These are phyloP conservation scores for Penstemon barbatus DNA, from an alignment of 257 asterid genomes.

Conservation along the genomic window DNA sequence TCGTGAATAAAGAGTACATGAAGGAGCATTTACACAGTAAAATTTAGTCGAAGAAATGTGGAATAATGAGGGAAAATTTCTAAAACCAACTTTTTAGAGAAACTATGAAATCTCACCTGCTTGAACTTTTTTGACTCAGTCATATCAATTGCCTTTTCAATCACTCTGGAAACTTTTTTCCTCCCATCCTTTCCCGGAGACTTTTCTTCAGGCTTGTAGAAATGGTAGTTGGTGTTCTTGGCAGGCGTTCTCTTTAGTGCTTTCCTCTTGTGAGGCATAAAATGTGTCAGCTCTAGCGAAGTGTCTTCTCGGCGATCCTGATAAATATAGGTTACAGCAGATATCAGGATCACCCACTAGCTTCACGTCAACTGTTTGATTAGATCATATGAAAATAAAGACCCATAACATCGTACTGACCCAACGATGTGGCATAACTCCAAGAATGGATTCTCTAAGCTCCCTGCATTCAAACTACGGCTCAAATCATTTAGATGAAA, in stretches of 20 bases:
- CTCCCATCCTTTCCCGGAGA: slow-evolving; percentile 90
- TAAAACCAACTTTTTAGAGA: slow-evolving; percentile 15
- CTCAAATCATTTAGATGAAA: slow-evolving; percentile 36
- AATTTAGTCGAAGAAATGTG: background rate
- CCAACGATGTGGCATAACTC: slow-evolving; percentile 97
- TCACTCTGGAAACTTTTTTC: slow-evolving; percentile 81
- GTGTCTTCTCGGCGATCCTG: slow-evolving; percentile 99
- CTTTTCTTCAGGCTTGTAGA: slow-evolving; percentile 92
- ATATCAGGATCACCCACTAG: slow-evolving; percentile 25
- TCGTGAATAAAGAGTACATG: background rate
- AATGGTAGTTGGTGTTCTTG: slow-evolving; percentile 57
- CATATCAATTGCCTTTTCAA: slow-evolving; percentile 84
- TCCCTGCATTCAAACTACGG: slow-evolving; percentile 95
- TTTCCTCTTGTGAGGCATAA: slow-evolving; percentile 93
- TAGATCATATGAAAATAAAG: slow-evolving; percentile 17
- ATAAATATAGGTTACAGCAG: slow-evolving; percentile 27
- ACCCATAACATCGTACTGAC: slow-evolving; percentile 45
- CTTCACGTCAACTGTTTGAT: slow-evolving; percentile 16
- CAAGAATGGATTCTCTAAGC: slow-evolving; percentile 93
- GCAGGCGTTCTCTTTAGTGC: slow-evolving; percentile 73
- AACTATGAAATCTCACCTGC: slow-evolving; percentile 50
- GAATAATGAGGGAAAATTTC: slow-evolving; percentile 7
- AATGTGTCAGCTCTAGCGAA: slow-evolving; percentile 71
- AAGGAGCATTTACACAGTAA: slow-evolving; percentile 2
- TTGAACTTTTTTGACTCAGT: slow-evolving; percentile 86